Conservation (phyloP, 2,329 filamentous ascomycete species). For the Drechslerella stenobrocha region DNA sequence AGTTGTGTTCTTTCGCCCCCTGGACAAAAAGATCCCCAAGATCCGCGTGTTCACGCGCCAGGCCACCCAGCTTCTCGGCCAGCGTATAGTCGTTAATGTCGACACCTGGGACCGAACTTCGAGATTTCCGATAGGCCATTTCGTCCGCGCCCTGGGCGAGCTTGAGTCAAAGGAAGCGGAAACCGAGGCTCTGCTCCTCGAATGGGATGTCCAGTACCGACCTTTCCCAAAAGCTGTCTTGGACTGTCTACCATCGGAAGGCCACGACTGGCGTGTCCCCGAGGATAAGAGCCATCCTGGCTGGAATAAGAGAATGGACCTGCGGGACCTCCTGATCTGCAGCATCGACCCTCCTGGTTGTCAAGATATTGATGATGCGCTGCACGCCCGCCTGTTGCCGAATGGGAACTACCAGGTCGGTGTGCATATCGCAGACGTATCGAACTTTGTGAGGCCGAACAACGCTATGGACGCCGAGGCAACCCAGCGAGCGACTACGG, state of each 20-base stretch:
- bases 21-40: constrained; percentile 98
- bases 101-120: constrained; percentile 95
- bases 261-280: constrained; percentile 92
- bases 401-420: constrained; percentile 96
- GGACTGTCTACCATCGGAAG: constrained; percentile 87
- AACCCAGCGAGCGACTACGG: constrained; percentile 88
- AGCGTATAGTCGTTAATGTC: constrained; percentile 88
- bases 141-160: constrained; percentile 88
- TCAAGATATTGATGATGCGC: constrained; percentile 96
- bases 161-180: constrained; percentile 96
- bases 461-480: constrained; percentile 98
- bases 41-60: constrained; percentile 90
- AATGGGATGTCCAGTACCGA: constrained; percentile 96
- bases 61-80: constrained; percentile 82
- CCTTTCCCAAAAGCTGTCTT: constrained; percentile 95
- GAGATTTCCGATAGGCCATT: constrained; percentile 87
- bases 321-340: constrained; percentile 84
- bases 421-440: constrained; percentile 99
- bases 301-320: constrained; percentile 82
- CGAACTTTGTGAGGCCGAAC: constrained; percentile 94
- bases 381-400: constrained; percentile 79
- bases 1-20: constrained; percentile 90
- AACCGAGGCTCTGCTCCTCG: constrained; percentile 88
- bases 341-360: constrained; percentile 96
- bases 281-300: constrained; percentile 76